Evolutionary conservation across 1,139 yeast genomes (phyloP).

Genomic region (Spencermartinsiella ligniputridi): DNA sequence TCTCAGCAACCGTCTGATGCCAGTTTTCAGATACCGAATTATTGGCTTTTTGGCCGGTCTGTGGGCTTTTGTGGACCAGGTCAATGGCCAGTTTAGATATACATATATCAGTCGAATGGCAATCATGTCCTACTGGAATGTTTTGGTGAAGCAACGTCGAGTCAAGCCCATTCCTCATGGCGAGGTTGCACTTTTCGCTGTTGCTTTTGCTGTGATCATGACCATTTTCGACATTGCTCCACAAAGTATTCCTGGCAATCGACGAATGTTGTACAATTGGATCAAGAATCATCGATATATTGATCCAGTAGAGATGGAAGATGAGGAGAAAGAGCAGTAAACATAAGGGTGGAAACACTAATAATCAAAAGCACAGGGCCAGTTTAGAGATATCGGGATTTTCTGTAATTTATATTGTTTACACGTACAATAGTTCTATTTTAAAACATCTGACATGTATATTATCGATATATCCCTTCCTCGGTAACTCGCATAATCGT

Average conservation of each 20-base stretch:
- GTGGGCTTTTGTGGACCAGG: conserved; percentile 38
- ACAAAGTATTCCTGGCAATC: conserved; percentile 32
- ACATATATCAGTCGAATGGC: conserved; percentile 36
- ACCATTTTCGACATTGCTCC: conserved; percentile 33
- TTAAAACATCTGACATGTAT: no score
- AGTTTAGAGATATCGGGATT: no score
- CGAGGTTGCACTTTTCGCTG: conserved; percentile 33
- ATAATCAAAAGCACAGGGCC: no score
- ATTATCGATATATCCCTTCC: no score
- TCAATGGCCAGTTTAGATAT: conserved; percentile 34
- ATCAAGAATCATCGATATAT: conserved; percentile 28
- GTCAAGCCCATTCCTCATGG: conserved; percentile 30
- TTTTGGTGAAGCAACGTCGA: conserved; percentile 26
- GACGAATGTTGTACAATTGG: conserved; percentile 34
- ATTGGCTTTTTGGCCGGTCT: conserved; percentile 40
- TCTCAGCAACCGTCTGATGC: conserved; percentile 29
- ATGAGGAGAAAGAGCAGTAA: neutral
- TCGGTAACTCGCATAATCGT: no score
- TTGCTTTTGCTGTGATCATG: conserved; percentile 34
- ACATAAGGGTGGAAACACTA: no score
- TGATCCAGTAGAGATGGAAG: conserved; percentile 22
- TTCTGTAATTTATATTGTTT: no score
- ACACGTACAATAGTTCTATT: no score
- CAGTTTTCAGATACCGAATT: conserved; percentile 34
- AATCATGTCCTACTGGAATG: conserved; percentile 35